These are phyloP conservation scores for Gardenia jasminoides DNA, from an alignment of 257 asterid genomes.

Conservation along the genomic window DNA sequence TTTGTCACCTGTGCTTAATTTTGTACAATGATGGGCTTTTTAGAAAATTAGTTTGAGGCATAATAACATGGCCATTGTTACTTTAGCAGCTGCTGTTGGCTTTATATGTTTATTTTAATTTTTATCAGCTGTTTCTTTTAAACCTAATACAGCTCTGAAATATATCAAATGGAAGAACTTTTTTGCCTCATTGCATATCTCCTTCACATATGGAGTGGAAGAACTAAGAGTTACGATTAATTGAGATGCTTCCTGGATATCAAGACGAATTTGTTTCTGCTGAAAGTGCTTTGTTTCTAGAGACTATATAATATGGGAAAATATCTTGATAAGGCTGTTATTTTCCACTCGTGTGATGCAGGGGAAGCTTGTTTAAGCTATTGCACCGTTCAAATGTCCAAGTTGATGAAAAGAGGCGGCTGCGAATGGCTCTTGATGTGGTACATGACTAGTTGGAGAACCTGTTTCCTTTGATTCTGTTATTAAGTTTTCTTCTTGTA, in stretches of 20 bases:
- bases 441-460: conserved; percentile 40
- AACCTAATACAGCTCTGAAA: neutral
- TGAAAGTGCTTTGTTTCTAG: neutral
- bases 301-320: neutral
- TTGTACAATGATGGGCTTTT: neutral
- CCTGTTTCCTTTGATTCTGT: conserved; percentile 16
- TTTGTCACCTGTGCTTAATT: neutral
- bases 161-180: neutral
- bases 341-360: conserved; percentile 36
- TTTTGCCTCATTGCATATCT: neutral
- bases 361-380: conserved; percentile 94
- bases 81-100: neutral
- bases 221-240: neutral
- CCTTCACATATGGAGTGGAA: neutral
- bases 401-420: conserved; percentile 81
- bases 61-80: neutral
- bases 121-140: too few species aligned
- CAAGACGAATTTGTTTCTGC: neutral
- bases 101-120: neutral
- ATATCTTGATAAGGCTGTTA: neutral
- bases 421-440: conserved; percentile 97
- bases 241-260: neutral
- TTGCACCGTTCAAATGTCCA: conserved; percentile 74
- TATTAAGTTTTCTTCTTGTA: conserved; percentile 14
- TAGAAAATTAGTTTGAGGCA: neutral